phyloP scores from a whole-genome alignment of 2,329 filamentous ascomycete species.

The Knufia petricola region DNA sequence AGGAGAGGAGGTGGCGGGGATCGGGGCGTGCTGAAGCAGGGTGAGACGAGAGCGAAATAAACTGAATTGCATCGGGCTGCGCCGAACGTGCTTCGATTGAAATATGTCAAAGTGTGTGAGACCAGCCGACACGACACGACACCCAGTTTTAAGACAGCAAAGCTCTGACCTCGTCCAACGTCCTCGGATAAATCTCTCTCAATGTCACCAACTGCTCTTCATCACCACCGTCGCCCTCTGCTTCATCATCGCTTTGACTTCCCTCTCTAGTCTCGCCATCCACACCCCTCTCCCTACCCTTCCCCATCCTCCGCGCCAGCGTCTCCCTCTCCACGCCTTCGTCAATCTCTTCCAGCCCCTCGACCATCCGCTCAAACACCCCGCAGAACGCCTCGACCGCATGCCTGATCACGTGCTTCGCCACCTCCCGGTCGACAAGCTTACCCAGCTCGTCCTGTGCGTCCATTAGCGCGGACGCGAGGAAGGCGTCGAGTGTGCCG shows the following conservation, averaged over 20 bases:
- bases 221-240: slow-evolving; percentile 21
- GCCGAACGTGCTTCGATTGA: background rate
- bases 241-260: slow-evolving; percentile 20
- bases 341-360: slow-evolving; percentile 50
- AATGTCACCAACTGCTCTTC: slow-evolving; percentile 25
- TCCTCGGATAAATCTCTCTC: slow-evolving; percentile 53
- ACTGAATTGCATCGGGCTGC: background rate
- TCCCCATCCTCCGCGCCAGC: slow-evolving; percentile 12
- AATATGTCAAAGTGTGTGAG: no score
- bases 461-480: slow-evolving; percentile 88
- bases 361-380: slow-evolving; percentile 67
- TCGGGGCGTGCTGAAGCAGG: slow-evolving; percentile 31
- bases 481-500: slow-evolving; percentile 74
- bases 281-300: slow-evolving; percentile 14
- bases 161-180: slow-evolving; percentile 54
- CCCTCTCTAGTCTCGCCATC: slow-evolving; percentile 31
- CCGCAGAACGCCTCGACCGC: slow-evolving; percentile 75
- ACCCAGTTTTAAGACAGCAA: slow-evolving; percentile 32
- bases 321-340: slow-evolving; percentile 31
- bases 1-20: slow-evolving; percentile 48
- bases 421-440: slow-evolving; percentile 61
- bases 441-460: slow-evolving; percentile 70
- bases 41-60: slow-evolving; percentile 19
- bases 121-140: background rate
- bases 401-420: slow-evolving; percentile 67